These are phyloP conservation scores for Leptographium galeiforme DNA, from an alignment of 2,329 filamentous ascomycete species.

Conservation along the genomic window DNA sequence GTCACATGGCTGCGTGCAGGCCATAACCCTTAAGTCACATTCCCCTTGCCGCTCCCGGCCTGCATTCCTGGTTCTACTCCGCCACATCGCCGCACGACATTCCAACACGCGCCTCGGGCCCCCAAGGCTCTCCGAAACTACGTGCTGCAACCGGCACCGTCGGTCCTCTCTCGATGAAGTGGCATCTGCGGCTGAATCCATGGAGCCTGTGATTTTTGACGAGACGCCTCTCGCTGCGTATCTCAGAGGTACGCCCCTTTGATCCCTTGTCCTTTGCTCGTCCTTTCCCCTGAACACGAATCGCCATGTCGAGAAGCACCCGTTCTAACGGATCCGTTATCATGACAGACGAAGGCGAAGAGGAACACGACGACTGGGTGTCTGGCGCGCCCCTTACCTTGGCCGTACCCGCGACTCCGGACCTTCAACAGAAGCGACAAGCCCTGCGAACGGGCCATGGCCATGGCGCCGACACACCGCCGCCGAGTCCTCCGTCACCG, in stretches of 20 bases:
- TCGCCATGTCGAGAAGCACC: background rate
- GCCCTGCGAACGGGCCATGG: background rate
- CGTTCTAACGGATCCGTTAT: slow-evolving; percentile 8
- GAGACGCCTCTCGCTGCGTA: slow-evolving; percentile 80
- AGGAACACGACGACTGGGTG: slow-evolving; percentile 33
- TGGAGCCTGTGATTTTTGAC: slow-evolving; percentile 83
- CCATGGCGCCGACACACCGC: slow-evolving; percentile 25
- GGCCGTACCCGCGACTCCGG: slow-evolving; percentile 6
- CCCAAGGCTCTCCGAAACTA: too few species aligned
- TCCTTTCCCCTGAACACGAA: background rate
- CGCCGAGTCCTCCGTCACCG: slow-evolving; percentile 29
- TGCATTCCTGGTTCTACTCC: background rate
- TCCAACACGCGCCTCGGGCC: too few species aligned
- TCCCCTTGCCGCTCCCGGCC: background rate
- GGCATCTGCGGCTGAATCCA: slow-evolving; percentile 20
- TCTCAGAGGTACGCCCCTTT: slow-evolving; percentile 57
- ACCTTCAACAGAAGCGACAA: slow-evolving; percentile 1
- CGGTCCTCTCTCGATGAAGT: background rate
- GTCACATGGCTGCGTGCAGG: background rate
- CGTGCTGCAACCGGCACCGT: too few species aligned
- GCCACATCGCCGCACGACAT: background rate
- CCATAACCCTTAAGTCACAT: background rate
- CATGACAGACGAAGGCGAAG: slow-evolving; percentile 34
- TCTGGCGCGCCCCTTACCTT: slow-evolving; percentile 15
- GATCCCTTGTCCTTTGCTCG: background rate